These are phyloP conservation scores for Epicoccum sorghinum DNA, from an alignment of 2,329 filamentous ascomycete genomes.

Conservation along the genomic window DNA sequence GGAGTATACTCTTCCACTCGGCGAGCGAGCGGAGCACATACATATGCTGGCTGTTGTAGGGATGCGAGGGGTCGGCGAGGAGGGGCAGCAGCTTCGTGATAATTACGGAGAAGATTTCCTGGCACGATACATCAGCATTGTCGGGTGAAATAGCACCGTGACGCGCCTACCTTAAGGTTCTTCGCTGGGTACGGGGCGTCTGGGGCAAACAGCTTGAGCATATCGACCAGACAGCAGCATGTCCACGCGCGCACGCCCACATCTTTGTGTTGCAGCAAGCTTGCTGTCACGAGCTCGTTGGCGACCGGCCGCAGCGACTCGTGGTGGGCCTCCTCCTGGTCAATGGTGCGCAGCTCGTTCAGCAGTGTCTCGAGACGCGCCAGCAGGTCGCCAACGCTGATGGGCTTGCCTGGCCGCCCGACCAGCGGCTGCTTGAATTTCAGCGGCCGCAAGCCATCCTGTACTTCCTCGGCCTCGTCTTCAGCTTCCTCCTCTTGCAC, in stretches of 20 bases:
- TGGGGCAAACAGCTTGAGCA: slow-evolving; percentile 89
- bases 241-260: slow-evolving; percentile 89
- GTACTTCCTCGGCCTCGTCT: slow-evolving; percentile 28
- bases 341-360: slow-evolving; percentile 81
- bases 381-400: slow-evolving; percentile 81
- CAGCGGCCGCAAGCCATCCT: slow-evolving; percentile 53
- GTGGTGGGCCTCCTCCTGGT: slow-evolving; percentile 83
- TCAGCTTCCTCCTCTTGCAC: slow-evolving; percentile 56
- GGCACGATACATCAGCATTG: slow-evolving; percentile 16
- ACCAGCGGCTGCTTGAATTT: slow-evolving; percentile 85
- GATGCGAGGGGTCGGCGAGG: slow-evolving; percentile 82
- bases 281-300: slow-evolving; percentile 80
- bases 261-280: slow-evolving; percentile 89
- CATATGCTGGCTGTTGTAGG: slow-evolving; percentile 92
- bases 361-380: slow-evolving; percentile 79
- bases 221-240: slow-evolving; percentile 88
- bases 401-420: slow-evolving; percentile 90
- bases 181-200: slow-evolving; percentile 91
- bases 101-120: slow-evolving; percentile 94
- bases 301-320: slow-evolving; percentile 85
- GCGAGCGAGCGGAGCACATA: slow-evolving; percentile 88
- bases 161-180: slow-evolving; percentile 78
- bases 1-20: slow-evolving; percentile 91
- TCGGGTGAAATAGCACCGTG: not conserved
- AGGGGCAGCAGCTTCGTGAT: slow-evolving; percentile 82